A percentile compares a stretch with the other conserved stretches of the same genome.
phyloP scores from a whole-genome alignment of 2,329 filamentous ascomycete genomes.

The Alternaria gansuensis region DNA sequence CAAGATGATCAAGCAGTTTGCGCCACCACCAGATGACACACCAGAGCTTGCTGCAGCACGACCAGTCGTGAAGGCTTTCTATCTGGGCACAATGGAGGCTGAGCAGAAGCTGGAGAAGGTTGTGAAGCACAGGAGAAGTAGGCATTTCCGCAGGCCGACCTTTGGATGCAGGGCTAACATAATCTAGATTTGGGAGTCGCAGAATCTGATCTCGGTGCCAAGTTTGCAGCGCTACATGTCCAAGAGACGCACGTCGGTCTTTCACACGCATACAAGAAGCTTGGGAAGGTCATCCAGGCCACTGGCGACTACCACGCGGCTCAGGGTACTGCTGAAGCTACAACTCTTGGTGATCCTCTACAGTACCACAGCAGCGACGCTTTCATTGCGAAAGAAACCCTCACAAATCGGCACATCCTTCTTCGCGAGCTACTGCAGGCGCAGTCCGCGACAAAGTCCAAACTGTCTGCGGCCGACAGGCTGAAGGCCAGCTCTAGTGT shows the following conservation, averaged over 20 bases:
- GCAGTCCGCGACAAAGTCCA: slow-evolving; percentile 83
- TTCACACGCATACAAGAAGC: slow-evolving; percentile 89
- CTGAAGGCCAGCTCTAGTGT: slow-evolving; percentile 88
- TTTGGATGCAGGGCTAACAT: slow-evolving; percentile 39
- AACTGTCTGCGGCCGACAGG: slow-evolving; percentile 84
- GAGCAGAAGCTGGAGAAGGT: slow-evolving; percentile 95
- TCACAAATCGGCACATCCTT: slow-evolving; percentile 96
- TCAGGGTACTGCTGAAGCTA: slow-evolving; percentile 95
- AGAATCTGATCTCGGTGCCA: slow-evolving; percentile 92
- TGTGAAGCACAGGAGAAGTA: slow-evolving; percentile 91
- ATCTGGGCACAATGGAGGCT: slow-evolving; percentile 94
- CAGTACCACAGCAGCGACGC: slow-evolving; percentile 95
- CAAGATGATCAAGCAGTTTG: slow-evolving; percentile 98
- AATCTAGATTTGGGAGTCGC: slow-evolving; percentile 81
- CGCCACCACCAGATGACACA: slow-evolving; percentile 95
- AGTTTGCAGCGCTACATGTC: slow-evolving; percentile 83
- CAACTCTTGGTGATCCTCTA: slow-evolving; percentile 90
- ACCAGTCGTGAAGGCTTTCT: slow-evolving; percentile 93
- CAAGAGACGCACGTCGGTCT: slow-evolving; percentile 92
- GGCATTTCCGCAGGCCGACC: background rate
- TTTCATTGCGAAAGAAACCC: slow-evolving; percentile 96
- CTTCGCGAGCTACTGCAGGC: slow-evolving; percentile 92
- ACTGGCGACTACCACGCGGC: slow-evolving; percentile 95
- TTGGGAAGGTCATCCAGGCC: slow-evolving; percentile 91
- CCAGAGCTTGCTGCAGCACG: slow-evolving; percentile 90